Base-by-base conservation (phyloP, 2,329 filamentous ascomycete species). In the Xylariaceae sp. region DNA sequence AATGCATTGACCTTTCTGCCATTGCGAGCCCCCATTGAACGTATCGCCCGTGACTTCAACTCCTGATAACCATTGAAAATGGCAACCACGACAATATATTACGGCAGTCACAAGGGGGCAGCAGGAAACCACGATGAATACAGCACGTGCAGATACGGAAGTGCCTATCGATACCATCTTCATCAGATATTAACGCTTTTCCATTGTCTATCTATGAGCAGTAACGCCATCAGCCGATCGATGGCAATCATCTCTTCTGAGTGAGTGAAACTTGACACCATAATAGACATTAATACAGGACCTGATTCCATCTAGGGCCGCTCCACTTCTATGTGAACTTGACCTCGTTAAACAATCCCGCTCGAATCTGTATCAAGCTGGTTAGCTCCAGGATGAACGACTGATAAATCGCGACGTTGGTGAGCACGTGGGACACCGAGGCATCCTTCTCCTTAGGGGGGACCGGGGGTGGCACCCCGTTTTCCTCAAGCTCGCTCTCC, bases 301-400 rank as follows among this genome's bases (percentile, higher is more conserved):
- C 17, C 9, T 37, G 17, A 13, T 44, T 42, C 18, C 50, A 3
- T 18, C 23, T 30, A 59, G 35, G 39, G 30, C 30, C 17, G 4
- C 17, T 30, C 30, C 9, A 11, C 7, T 51, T 18, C 57, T 68
- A 81, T 23, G 73, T 75, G 72, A 88, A 90, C 45, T 82, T 83
- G 30, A 91, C 86, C 72, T 93, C 90, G 56, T 88, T 87, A 73
- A 93, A 92, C 52, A 92, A 72, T 10, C 86, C 86, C 23, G 87
- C 88, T 57, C 90, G 80, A 42, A 89, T 86, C 72, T 93, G 89
- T 60, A 92, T 79, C 66, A 92, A 73, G 30, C 88, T 88, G 1
- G 88, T 86, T 58, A 93, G 73, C 73, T 94, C 90, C 53, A 93
- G 79, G 53, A 93, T 74, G 70, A 94, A 94, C 42, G 89, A 88